phyloP scores from a whole-genome alignment of 257 asterid species.

The Solanum acaule region DNA sequence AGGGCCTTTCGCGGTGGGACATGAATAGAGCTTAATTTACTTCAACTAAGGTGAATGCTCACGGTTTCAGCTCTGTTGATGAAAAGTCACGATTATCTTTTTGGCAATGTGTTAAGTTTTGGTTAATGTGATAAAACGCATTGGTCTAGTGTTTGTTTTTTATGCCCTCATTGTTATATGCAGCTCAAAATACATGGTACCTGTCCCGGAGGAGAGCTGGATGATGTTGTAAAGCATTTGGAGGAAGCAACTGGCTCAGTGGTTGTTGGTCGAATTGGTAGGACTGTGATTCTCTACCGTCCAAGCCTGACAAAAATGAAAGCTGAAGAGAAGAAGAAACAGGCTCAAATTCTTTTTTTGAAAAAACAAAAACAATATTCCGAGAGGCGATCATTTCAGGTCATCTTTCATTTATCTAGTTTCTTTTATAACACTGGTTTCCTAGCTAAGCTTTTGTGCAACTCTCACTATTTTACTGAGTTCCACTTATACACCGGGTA shows the following conservation, averaged over 20 bases:
- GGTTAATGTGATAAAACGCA: neutral
- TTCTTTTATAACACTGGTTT: neutral
- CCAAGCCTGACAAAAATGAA: slow-evolving; percentile 75
- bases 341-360: slow-evolving; percentile 20
- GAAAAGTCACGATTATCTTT: neutral
- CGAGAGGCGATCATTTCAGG: slow-evolving; percentile 29
- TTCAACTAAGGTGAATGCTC: neutral
- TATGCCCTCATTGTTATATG: neutral
- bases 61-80: neutral
- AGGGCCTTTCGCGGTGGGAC: neutral
- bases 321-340: slow-evolving; percentile 73
- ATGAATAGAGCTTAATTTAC: neutral
- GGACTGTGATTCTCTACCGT: slow-evolving; percentile 87
- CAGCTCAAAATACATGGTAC: slow-evolving; percentile 75
- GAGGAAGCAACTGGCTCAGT: slow-evolving; percentile 68
- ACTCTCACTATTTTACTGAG: neutral
- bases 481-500: neutral
- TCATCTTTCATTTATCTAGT: neutral
- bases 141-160: neutral
- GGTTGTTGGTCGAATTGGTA: slow-evolving; percentile 63
- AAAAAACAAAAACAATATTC: slow-evolving; percentile 20
- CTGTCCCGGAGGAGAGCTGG: slow-evolving; percentile 76
- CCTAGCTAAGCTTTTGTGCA: neutral
- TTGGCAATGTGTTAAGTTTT: neutral
- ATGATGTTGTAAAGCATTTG: slow-evolving; percentile 58